These are phyloP conservation scores for Vigna radiata DNA, from an alignment of 306 rosid genomes.

Conservation along the genomic window DNA sequence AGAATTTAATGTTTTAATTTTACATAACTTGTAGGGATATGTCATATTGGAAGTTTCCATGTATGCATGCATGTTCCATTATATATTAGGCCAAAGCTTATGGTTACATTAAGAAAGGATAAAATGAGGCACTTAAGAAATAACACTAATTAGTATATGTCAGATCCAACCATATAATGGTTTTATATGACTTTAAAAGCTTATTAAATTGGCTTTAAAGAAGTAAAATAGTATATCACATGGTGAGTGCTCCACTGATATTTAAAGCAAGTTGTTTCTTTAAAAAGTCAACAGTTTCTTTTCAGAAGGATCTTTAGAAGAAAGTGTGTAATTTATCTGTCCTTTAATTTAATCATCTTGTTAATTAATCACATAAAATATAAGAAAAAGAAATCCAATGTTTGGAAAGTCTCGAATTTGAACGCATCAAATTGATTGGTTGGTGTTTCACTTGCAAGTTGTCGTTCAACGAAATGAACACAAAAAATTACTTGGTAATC, in stretches of 20 bases:
- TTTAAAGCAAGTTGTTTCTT: conserved; percentile 46
- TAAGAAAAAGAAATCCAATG: neutral
- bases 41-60: conserved; percentile 34
- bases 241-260: conserved; percentile 56
- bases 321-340: conserved; percentile 17
- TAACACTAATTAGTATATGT: conserved; percentile 39
- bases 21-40: conserved; percentile 21
- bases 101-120: conserved; percentile 45
- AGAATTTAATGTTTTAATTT: conserved; percentile 42
- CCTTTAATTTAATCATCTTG: conserved; percentile 10
- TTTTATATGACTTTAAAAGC: conserved; percentile 41
- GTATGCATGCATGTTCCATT: conserved; percentile 44
- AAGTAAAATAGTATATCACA: conserved; percentile 43
- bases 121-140: conserved; percentile 41
- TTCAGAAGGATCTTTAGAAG: conserved; percentile 18
- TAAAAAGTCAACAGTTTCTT: conserved; percentile 42
- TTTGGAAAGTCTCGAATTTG: conserved; percentile 4
- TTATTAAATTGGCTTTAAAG: conserved; percentile 36
- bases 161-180: conserved; percentile 49
- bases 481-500: conserved; percentile 21
- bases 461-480: conserved; percentile 16
- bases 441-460: neutral
- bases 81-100: conserved; percentile 33
- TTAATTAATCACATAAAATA: conserved; percentile 19
- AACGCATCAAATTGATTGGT: conserved; percentile 30